phyloP scores from a whole-genome alignment of 176 grass and related monocot genomes.

The Pontederia paniculata region DNA sequence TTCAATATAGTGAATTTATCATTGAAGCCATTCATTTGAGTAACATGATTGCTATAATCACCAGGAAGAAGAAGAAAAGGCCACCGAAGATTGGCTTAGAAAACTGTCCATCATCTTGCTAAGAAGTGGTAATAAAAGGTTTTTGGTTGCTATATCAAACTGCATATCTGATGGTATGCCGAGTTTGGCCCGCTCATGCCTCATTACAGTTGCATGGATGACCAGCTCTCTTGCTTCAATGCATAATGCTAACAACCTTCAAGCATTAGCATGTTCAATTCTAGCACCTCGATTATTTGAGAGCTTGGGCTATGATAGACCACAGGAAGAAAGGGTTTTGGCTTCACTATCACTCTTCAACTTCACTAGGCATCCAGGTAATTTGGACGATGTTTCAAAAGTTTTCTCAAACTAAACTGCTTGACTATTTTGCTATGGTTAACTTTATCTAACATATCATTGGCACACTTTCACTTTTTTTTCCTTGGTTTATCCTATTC shows the following conservation, averaged over 20 bases:
- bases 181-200: conserved; percentile 43
- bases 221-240: conserved; percentile 50
- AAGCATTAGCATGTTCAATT: conserved; percentile 54
- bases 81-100: conserved; percentile 56
- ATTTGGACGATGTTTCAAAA: background rate
- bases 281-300: conserved; percentile 54
- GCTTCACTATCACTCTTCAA: conserved; percentile 76
- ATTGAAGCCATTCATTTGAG: background rate
- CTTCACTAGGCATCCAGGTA: conserved; percentile 81
- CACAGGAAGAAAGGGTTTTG: conserved; percentile 78
- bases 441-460: no score
- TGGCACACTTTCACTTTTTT: no score
- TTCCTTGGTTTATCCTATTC: no score
- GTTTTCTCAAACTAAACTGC: no score
- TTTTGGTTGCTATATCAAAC: conserved; percentile 57
- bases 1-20: no score
- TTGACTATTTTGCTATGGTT: no score
- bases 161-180: conserved; percentile 63
- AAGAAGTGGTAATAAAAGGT: conserved; percentile 50
- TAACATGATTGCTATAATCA: conserved; percentile 8
- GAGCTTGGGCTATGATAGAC: conserved; percentile 63
- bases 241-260: conserved; percentile 39
- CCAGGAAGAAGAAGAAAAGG: conserved; percentile 75
- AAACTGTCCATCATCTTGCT: conserved; percentile 53
- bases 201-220: conserved; percentile 67